These are phyloP conservation scores for Sarocladium strictum DNA, from an alignment of 2,329 filamentous ascomycete genomes.

Conservation along the genomic window DNA sequence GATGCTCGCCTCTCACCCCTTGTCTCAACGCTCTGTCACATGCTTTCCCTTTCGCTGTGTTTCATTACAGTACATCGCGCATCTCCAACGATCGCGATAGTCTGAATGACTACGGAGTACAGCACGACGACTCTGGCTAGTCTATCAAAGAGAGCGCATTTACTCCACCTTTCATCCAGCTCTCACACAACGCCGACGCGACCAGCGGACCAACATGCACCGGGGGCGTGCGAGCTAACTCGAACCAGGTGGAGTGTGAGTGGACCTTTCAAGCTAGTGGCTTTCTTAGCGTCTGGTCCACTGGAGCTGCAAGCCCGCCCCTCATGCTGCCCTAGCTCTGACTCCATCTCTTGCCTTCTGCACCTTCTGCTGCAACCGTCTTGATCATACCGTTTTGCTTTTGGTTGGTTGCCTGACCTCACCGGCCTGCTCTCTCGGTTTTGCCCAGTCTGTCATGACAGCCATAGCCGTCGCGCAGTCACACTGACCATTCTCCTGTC, in stretches of 20 bases:
- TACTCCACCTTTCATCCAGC: conserved; percentile 1
- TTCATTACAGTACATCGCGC: no score
- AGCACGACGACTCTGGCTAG: not conserved
- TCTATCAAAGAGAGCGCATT: not conserved
- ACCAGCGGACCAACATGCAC: conserved; percentile 2
- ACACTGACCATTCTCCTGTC: no score
- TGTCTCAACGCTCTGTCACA: not conserved
- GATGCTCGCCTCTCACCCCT: no score
- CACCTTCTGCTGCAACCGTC: conserved; percentile 5
- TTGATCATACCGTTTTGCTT: not conserved
- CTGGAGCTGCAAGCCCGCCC: not conserved
- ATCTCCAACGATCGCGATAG: not conserved
- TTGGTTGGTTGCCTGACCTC: no score
- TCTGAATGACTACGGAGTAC: conserved; percentile 1
- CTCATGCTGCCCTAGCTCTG: no score
- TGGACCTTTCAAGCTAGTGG: not conserved
- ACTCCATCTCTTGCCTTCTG: not conserved
- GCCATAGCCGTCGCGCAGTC: no score
- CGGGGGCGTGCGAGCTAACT: conserved; percentile 4
- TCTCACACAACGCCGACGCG: conserved; percentile 1
- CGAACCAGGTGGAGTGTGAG: not conserved
- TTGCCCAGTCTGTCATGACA: no score
- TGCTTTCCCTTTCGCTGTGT: not conserved
- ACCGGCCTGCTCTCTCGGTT: no score
- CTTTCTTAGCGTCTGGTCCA: conserved; percentile 1